phyloP scores from a whole-genome alignment of 805 yeast species.

The Candida golubevii region DNA sequence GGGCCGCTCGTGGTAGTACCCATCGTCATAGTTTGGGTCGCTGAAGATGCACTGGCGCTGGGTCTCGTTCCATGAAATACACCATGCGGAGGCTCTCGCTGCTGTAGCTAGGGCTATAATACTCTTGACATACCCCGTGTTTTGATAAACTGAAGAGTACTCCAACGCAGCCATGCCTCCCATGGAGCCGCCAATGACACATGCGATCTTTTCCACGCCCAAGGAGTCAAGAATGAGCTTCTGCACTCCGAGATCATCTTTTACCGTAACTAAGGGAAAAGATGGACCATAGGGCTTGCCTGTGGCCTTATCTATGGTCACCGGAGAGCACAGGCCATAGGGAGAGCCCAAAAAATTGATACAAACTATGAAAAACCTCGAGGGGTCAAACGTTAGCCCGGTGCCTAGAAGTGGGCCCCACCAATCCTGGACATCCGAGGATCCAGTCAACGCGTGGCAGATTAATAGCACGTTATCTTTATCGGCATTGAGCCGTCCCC shows the following conservation, averaged over 20 bases:
- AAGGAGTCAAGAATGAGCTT: slow-evolving; percentile 70
- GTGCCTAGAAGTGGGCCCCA: slow-evolving; percentile 95
- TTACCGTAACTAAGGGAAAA: slow-evolving; percentile 88
- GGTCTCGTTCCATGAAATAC: slow-evolving; percentile 98
- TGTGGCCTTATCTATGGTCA: slow-evolving; percentile 73
- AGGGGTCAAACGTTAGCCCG: slow-evolving; percentile 85
- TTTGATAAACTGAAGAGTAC: slow-evolving; percentile 63
- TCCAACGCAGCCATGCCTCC: slow-evolving; percentile 97
- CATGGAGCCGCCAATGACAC: slow-evolving; percentile 96
- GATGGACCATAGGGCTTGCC: slow-evolving; percentile 86
- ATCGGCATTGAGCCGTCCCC: slow-evolving; percentile 77
- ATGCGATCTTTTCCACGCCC: slow-evolving; percentile 75
- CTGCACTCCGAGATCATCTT: slow-evolving; percentile 87
- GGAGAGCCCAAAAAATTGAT: slow-evolving; percentile 94
- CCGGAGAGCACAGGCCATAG: slow-evolving; percentile 92
- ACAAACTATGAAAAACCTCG: slow-evolving; percentile 80
- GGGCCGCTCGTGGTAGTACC: slow-evolving; percentile 67
- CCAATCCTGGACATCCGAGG: slow-evolving; percentile 95
- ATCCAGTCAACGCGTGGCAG: slow-evolving; percentile 94
- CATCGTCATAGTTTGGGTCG: slow-evolving; percentile 90
- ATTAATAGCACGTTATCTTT: slow-evolving; percentile 82
- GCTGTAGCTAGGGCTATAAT: slow-evolving; percentile 88
- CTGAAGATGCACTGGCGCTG: slow-evolving; percentile 94
- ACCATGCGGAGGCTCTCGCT: slow-evolving; percentile 96
- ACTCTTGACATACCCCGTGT: slow-evolving; percentile 59